A percentile compares a stretch with the other conserved stretches of the same genome.
phyloP scores from a whole-genome alignment of 345 rosid genomes.

The Populus nigra region DNA sequence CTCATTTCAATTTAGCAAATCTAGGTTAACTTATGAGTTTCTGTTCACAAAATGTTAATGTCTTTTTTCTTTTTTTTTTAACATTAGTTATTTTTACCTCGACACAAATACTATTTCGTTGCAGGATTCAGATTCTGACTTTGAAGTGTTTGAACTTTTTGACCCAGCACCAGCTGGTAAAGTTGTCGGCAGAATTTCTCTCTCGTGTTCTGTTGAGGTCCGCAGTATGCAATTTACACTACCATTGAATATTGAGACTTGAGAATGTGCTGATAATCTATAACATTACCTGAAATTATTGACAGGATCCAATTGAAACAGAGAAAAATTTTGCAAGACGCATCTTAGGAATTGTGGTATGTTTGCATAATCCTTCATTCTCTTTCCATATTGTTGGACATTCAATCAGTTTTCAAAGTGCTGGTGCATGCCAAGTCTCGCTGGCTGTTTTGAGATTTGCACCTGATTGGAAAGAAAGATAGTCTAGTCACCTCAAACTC shows the following conservation, averaged over 20 bases:
- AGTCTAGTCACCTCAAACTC: background rate
- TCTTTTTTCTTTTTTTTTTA: background rate
- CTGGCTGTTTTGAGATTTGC: background rate
- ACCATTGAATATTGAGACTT: background rate
- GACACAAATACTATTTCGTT: constrained; percentile 1
- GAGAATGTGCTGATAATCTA: constrained; percentile 5
- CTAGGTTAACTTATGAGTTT: background rate
- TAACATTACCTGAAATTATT: constrained; percentile 21
- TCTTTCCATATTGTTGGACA: background rate
- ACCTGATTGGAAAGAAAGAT: background rate
- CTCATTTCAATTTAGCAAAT: background rate
- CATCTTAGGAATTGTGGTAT: constrained; percentile 82
- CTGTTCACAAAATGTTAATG: background rate
- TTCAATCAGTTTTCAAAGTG: background rate
- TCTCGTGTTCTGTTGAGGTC: constrained; percentile 90
- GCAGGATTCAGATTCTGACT: constrained; percentile 60
- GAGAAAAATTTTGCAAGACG: constrained; percentile 83
- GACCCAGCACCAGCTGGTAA: constrained; percentile 59
- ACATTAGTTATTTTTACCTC: background rate
- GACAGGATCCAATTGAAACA: constrained; percentile 85
- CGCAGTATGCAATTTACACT: constrained; percentile 8
- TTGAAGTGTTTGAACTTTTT: constrained; percentile 52
- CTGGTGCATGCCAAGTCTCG: background rate
- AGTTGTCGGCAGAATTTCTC: constrained; percentile 59
- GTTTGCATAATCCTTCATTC: constrained; percentile 16